Percentiles rank a stretch among this genome's conserved stretches.
Conservation (phyloP, 2,329 filamentous ascomycete species). For the Penicillium concentricum region DNA sequence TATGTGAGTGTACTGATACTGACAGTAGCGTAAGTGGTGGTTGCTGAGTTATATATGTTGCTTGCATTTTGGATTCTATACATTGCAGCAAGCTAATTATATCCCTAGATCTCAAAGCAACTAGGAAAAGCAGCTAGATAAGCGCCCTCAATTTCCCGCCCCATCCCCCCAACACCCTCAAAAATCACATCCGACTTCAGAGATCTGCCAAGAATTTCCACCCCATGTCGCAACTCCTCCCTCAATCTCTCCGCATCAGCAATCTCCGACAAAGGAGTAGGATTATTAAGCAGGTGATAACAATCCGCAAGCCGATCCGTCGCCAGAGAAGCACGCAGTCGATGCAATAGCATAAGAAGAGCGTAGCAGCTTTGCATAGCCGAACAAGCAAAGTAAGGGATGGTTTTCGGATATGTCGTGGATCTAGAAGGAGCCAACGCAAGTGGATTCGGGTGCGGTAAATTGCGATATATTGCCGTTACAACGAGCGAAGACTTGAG, state of each 20-base stretch:
- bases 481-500: conserved; percentile 25
- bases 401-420: conserved; percentile 9
- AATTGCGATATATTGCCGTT: conserved; percentile 15
- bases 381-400: conserved; percentile 25
- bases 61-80: neutral
- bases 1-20: neutral
- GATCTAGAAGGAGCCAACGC: neutral
- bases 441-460: conserved; percentile 14
- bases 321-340: conserved; percentile 17
- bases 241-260: conserved; percentile 24
- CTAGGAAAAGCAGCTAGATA: conserved; percentile 20
- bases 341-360: conserved; percentile 25
- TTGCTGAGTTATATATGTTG: neutral
- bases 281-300: conserved; percentile 21
- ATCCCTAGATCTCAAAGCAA: conserved; percentile 2
- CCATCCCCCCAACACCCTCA: conserved; percentile 25
- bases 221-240: conserved; percentile 24
- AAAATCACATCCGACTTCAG: conserved; percentile 23
- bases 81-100: too few relatives aligned
- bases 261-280: conserved; percentile 20
- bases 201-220: conserved; percentile 13
- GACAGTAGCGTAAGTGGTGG: neutral
- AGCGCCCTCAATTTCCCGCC: conserved; percentile 22
- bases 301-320: conserved; percentile 18
- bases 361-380: conserved; percentile 27